Conservation (phyloP, 2,329 filamentous ascomycete genomes). For the Calonectria henricotiae region DNA sequence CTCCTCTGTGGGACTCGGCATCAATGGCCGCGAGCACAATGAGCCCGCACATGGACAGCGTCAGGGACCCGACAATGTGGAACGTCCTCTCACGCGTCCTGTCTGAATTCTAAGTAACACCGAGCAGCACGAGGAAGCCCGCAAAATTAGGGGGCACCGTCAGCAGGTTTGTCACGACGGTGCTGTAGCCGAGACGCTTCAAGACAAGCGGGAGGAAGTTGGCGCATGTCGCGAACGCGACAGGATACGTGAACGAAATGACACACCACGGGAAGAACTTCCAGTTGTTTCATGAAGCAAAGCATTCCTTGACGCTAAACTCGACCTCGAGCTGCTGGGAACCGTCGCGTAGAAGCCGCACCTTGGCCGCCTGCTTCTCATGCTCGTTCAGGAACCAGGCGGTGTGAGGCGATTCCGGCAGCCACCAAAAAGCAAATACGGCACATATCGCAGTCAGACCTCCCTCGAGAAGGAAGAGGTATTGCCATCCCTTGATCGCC, state of each 20-base stretch:
- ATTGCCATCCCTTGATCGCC: conserved; percentile 71
- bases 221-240: conserved; percentile 60
- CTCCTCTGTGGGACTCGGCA: conserved; percentile 59
- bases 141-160: conserved; percentile 67
- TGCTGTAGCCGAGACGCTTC: conserved; percentile 61
- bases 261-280: conserved; percentile 63
- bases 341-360: conserved; percentile 62
- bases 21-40: conserved; percentile 64
- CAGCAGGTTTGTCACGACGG: conserved; percentile 65
- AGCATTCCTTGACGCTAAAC: conserved; percentile 61
- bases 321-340: conserved; percentile 57
- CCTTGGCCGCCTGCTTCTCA: conserved; percentile 60
- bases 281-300: conserved; percentile 59
- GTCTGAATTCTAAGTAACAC: conserved; percentile 63
- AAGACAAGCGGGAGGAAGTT: conserved; percentile 67
- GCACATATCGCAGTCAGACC: conserved; percentile 54
- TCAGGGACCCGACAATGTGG: conserved; percentile 60
- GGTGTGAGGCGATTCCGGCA: conserved; percentile 60
- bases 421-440: conserved; percentile 45
- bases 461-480: conserved; percentile 79
- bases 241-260: conserved; percentile 65
- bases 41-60: conserved; percentile 62
- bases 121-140: conserved; percentile 64
- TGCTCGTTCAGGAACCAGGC: conserved; percentile 60
- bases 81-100: conserved; percentile 63